Evolutionary conservation across 2,329 filamentous ascomycete species (phyloP).

Genomic region (Fusarium succisae): DNA sequence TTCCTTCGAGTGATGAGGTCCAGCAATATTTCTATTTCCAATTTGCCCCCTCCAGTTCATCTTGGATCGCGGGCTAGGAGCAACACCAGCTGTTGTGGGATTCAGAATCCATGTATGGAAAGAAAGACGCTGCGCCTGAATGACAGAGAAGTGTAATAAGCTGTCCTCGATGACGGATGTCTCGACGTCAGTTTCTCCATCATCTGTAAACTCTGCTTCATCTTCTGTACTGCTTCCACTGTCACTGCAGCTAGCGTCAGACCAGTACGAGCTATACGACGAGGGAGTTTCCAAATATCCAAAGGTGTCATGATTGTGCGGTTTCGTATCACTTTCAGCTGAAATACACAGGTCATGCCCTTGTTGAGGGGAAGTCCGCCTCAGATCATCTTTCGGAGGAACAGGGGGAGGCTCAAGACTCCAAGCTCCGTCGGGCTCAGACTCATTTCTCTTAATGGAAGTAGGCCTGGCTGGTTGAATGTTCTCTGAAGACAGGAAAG

Average conservation of each 20-base stretch:
- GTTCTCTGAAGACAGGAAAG: not conserved
- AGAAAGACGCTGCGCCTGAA: not conserved
- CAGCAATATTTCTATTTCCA: not conserved
- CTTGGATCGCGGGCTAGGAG: not conserved
- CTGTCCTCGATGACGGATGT: not conserved
- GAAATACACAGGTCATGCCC: not conserved
- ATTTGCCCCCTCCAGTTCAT: not conserved
- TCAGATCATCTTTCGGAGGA: not conserved
- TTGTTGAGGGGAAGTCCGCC: not conserved
- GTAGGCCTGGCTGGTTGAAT: not conserved
- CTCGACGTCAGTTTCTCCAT: not conserved
- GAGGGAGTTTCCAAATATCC: not conserved
- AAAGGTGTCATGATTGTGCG: not conserved
- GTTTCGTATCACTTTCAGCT: not conserved
- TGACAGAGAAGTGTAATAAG: not conserved
- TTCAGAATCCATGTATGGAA: not conserved
- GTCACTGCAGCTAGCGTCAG: not conserved
- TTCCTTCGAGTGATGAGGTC: not conserved
- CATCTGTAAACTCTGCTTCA: not conserved
- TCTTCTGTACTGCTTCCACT: not conserved
- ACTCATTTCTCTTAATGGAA: not conserved
- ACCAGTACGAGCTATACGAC: not conserved
- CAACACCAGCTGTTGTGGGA: not conserved
- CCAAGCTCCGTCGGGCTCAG: not conserved
- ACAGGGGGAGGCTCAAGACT: not conserved